These are phyloP conservation scores for Rhipidocladum racemiflorum DNA, from an alignment of 176 grass and related monocot genomes.

Conservation along the genomic window DNA sequence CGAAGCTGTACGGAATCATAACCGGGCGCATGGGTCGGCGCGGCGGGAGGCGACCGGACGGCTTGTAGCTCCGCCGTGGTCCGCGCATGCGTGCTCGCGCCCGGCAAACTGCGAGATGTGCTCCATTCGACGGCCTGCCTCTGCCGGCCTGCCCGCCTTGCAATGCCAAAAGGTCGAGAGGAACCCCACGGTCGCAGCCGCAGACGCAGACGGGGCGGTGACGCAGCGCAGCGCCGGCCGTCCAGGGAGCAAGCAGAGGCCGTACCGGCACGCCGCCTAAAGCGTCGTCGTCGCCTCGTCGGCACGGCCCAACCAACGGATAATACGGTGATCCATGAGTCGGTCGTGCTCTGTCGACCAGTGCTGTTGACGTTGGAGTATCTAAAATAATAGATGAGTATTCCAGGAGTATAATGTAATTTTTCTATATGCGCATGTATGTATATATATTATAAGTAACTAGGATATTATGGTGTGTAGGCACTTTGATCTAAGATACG, in stretches of 20 bases:
- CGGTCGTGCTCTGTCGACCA: no score
- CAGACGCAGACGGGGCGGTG: background rate
- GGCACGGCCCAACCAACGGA: background rate
- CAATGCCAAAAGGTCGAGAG: background rate
- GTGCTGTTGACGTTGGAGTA: no score
- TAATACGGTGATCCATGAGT: no score
- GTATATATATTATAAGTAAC: no score
- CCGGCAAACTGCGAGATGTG: constrained; percentile 10
- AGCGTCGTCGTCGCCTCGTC: background rate
- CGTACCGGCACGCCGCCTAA: background rate
- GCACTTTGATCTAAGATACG: no score
- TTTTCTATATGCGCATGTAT: no score
- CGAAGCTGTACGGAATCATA: background rate
- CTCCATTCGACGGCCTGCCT: background rate
- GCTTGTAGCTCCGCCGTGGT: background rate
- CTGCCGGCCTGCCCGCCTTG: background rate
- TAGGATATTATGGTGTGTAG: no score
- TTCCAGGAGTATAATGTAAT: no score
- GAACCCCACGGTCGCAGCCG: background rate
- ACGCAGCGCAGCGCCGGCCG: background rate
- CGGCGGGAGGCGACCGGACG: constrained; percentile 24
- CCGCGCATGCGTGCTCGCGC: background rate
- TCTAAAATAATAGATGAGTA: no score
- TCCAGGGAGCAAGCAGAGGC: background rate
- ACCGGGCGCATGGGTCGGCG: background rate